A percentile compares a stretch with the other conserved stretches of the same genome.
phyloP scores from a whole-genome alignment of 768 basidiomycete genomes.

The Tephrocybe rancida region DNA sequence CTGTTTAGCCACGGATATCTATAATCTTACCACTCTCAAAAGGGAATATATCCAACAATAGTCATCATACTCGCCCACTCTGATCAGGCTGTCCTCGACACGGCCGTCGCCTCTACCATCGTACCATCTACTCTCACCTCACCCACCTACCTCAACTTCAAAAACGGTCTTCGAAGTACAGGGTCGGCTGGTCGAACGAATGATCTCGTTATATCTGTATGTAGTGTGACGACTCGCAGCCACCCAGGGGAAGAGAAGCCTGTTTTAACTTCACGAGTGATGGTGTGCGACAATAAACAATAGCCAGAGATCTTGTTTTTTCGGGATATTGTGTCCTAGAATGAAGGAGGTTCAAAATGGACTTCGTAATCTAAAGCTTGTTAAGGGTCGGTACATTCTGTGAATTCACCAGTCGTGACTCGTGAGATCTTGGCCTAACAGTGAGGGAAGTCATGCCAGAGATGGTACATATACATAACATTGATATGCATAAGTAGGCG shows the following conservation, averaged over 20 bases:
- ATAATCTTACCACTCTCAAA: background rate
- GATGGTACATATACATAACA: too few relatives aligned
- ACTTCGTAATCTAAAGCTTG: too few relatives aligned
- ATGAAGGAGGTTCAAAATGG: too few relatives aligned
- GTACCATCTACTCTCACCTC: conserved; percentile 8
- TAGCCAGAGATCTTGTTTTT: too few relatives aligned
- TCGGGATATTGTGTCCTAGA: too few relatives aligned
- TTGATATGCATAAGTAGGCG: too few relatives aligned
- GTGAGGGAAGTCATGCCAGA: too few relatives aligned
- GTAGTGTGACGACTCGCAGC: background rate
- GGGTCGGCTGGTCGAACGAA: background rate
- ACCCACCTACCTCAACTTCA: background rate
- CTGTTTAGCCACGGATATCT: background rate
- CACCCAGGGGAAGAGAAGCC: background rate
- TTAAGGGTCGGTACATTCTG: too few relatives aligned
- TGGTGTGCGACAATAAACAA: too few relatives aligned
- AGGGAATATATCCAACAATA: conserved; percentile 15
- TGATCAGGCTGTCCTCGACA: conserved; percentile 8
- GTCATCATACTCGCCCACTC: conserved; percentile 13
- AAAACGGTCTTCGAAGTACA: background rate
- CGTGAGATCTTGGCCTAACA: too few relatives aligned
- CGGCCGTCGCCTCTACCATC: conserved; percentile 9
- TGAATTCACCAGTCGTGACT: too few relatives aligned
- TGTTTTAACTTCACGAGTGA: too few relatives aligned
- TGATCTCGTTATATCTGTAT: background rate